Conservation (phyloP, 331 rosid genomes). For the Pyrus hybrid region DNA sequence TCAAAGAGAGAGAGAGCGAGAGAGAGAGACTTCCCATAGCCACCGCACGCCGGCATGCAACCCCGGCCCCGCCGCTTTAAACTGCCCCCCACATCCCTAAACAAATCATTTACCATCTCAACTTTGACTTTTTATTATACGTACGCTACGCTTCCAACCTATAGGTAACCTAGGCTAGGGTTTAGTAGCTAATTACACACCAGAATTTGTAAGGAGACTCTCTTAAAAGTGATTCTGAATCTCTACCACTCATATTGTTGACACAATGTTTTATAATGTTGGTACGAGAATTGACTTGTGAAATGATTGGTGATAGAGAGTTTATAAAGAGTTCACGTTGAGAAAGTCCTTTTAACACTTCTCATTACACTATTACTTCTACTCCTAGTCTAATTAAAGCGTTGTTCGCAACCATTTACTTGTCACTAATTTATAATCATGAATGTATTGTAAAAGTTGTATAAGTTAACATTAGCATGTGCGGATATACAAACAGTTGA, state of each 20-base stretch:
- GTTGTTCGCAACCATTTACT: not conserved
- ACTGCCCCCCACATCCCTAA: not conserved
- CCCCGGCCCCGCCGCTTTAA: constrained; percentile 10
- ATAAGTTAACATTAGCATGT: too few relatives aligned
- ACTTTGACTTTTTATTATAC: not conserved
- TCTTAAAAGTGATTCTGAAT: too few relatives aligned
- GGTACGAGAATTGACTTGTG: fast-evolving
- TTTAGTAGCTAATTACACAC: not conserved
- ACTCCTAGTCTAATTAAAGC: not conserved
- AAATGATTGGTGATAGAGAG: fast-evolving
- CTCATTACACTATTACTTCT: not conserved
- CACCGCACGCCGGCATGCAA: constrained; percentile 6
- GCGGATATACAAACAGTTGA: too few relatives aligned
- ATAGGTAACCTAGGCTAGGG: not conserved
- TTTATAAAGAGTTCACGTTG: too few relatives aligned
- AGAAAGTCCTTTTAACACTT: too few relatives aligned
- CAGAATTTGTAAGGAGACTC: fast-evolving
- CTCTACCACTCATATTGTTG: too few relatives aligned
- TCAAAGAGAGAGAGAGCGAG: too few relatives aligned
- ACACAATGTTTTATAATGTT: too few relatives aligned
- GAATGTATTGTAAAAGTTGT: too few relatives aligned
- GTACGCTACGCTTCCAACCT: not conserved
- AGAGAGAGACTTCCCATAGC: not conserved
- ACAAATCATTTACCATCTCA: not conserved
- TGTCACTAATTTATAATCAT: too few relatives aligned